Base-by-base conservation (phyloP, 805 yeast species). In the Yarrowia porcina region DNA sequence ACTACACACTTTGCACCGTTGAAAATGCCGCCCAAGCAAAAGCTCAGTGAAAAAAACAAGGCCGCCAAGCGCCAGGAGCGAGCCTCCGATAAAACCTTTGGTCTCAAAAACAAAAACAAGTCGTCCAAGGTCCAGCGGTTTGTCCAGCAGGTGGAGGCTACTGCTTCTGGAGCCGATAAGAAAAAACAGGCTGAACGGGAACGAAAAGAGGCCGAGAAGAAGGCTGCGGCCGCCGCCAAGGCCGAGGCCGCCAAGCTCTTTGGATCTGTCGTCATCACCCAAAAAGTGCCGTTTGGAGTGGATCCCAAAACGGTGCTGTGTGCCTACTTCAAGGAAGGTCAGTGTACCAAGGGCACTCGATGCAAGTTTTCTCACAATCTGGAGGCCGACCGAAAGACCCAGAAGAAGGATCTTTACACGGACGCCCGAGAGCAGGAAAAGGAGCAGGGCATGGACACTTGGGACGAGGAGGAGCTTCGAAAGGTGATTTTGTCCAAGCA, bases 391-490 rank as follows among this genome's bases (percentile, higher is more conserved):
- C 85, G 97, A 74, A 92, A 88, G 75, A 89, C 88, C 33, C 89
- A 82, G 56, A 94, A 94, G 85, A 91, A 82, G 76, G 97, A 94
- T 77, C 81, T 93, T 70, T 94, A 94, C 77, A 85, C 94, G 11
- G 99, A 94, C 77, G 90, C 86, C 38, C 84, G 97, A 74, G 77
- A 75, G 52, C 73, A 70, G 32, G 87, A 88, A 73, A 87, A 85
- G 67, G 80, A 79, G 20, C 98, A 94, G 75, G 89, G 94, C 5
- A 91, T 93, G 97, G 97, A 91, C 69, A 81, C 80, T 49, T 93
- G 98, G 98, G 98, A 94, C 76, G 97, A 93, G 76, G 97, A 87
- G 70, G 94, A 92, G 78, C 84, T 94, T 73, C 83, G 96, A 73
- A 81, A 80, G 35, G 98, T 94, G 66, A 87, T 94, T 70, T 64